Base-by-base conservation (phyloP, 148 eudicot species). In the Spergularia bocconei region DNA sequence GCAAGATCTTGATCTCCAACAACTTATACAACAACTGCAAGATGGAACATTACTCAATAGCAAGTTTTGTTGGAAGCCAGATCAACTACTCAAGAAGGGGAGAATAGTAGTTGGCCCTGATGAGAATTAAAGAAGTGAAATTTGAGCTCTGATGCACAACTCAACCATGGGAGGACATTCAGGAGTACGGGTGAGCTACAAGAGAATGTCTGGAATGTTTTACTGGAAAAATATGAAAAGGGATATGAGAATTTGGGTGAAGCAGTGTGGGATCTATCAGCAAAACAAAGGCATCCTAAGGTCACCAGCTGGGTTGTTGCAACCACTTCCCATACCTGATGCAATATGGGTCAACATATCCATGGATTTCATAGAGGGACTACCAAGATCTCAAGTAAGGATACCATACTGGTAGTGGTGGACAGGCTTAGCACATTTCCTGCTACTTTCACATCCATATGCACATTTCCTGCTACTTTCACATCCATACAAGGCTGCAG, bases 331-430 rank as follows among this genome's bases (percentile, higher is more conserved):
- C 13, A 62, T 21, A 1, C 66, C 66, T 0, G 25, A n/a, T 14
- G 62, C n/a, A 2, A 21, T 58, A 0, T 58, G 62, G 62, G 62
- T 16, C 2, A 21, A 58, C 5, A 51, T 69, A 5, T 12, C 72
- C 6, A 69, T 52, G 59, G 72, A 69, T 53, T 69, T 69, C 9
- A 69, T 69, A 12, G 60, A 25, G 13, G 72, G 72, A 6, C 57
- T 69, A 6, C 60, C 44, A 2, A 51, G 7, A 7, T 51, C 72
- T 1, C 4, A n/a, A 1, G 59, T 59, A 69, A 52, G 11, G n/a
- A 51, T 0, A 39, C 53, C 39, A 69, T 51, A 2, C 51, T 69
- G 13, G 59, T 69, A n/a, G 11, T 23, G 0, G 69, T 66, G 1
- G 69, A 66, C 16, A 39, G n/a, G n/a, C n/a, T n/a, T n/a, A n/a